A percentile compares a stretch with the other conserved stretches of the same genome.
Conservation (phyloP, 805 yeast species). For the Cyberlindnera subsufficiens region DNA sequence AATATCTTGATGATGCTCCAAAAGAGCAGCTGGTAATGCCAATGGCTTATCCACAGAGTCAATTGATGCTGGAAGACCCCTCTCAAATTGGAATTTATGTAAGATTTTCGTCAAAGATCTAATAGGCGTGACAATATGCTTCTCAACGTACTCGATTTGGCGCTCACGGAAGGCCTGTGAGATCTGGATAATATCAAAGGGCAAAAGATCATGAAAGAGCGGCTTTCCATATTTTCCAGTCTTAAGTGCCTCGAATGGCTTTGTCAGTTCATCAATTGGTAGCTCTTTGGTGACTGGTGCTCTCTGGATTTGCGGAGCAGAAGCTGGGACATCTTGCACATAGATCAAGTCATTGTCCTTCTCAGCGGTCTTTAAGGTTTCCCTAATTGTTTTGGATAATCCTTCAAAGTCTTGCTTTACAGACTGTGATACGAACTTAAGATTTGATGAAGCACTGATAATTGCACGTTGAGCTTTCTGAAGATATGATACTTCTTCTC, state of each 20-base stretch:
- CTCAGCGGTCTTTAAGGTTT: slow-evolving; percentile 48
- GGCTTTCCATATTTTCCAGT: slow-evolving; percentile 21
- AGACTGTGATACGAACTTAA: slow-evolving; percentile 34
- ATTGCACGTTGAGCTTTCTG: slow-evolving; percentile 35
- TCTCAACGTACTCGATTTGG: slow-evolving; percentile 44
- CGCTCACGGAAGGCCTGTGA: slow-evolving; percentile 66
- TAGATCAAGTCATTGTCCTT: slow-evolving; percentile 80
- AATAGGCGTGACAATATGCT: slow-evolving; percentile 43
- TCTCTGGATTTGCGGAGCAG: slow-evolving; percentile 37
- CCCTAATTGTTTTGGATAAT: slow-evolving; percentile 38
- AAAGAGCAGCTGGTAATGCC: slow-evolving; percentile 50
- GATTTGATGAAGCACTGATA: slow-evolving; percentile 29
- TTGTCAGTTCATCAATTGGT: slow-evolving; percentile 31
- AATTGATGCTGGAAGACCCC: slow-evolving; percentile 55
- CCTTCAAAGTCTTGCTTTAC: slow-evolving; percentile 50
- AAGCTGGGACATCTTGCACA: slow-evolving; percentile 55
- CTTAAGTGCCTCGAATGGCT: slow-evolving; percentile 23
- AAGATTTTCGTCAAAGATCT: slow-evolving; percentile 39
- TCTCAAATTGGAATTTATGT: slow-evolving; percentile 36
- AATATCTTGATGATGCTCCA: slow-evolving; percentile 51
- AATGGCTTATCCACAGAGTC: slow-evolving; percentile 53
- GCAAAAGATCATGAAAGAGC: slow-evolving; percentile 59
- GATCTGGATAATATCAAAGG: slow-evolving; percentile 58
- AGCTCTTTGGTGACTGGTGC: slow-evolving; percentile 52
- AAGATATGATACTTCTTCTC: slow-evolving; percentile 64